phyloP scores from a whole-genome alignment of 2,329 filamentous ascomycete genomes.

The Rhinocladiella mackenziei region DNA sequence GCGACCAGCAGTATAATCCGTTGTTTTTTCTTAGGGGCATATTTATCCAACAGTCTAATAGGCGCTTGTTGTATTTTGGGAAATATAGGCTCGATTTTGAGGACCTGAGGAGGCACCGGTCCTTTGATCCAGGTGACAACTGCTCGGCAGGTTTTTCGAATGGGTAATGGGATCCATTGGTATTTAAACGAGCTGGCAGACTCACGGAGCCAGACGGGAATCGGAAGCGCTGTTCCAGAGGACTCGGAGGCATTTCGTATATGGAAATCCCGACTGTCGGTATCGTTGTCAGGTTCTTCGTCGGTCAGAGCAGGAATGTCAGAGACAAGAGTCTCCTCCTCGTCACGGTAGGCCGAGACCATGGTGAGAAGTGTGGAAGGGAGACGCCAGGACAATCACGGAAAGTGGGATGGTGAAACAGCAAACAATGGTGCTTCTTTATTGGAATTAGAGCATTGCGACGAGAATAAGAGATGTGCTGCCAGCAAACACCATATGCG shows the following conservation, averaged over 20 bases:
- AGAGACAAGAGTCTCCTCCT: slow-evolving; percentile 20
- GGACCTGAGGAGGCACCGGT: slow-evolving; percentile 44
- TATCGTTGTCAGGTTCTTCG: slow-evolving; percentile 35
- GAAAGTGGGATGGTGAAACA: not conserved
- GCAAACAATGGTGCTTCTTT: too few species aligned
- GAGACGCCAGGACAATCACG: not conserved
- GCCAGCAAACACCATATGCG: too few species aligned
- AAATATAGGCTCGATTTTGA: slow-evolving; percentile 46
- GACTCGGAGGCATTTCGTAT: slow-evolving; percentile 26
- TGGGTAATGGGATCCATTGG: slow-evolving; percentile 46
- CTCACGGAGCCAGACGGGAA: slow-evolving; percentile 48
- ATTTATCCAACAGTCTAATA: slow-evolving; percentile 40
- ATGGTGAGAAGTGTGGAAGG: slow-evolving; percentile 1
- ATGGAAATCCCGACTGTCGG: slow-evolving; percentile 36
- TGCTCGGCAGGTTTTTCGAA: slow-evolving; percentile 43
- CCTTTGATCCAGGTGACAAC: slow-evolving; percentile 46
- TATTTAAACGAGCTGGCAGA: slow-evolving; percentile 46
- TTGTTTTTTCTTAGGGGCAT: slow-evolving; percentile 46
- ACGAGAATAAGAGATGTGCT: too few species aligned
- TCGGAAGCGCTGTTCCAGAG: slow-evolving; percentile 22
- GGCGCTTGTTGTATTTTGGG: slow-evolving; percentile 47
- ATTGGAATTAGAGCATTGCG: too few species aligned
- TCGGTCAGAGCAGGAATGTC: slow-evolving; percentile 35
- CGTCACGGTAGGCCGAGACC: slow-evolving; percentile 23
- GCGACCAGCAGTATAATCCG: slow-evolving; percentile 42